phyloP scores from a whole-genome alignment of 2,329 filamentous ascomycete species.

The Trematosphaeria pertusa region DNA sequence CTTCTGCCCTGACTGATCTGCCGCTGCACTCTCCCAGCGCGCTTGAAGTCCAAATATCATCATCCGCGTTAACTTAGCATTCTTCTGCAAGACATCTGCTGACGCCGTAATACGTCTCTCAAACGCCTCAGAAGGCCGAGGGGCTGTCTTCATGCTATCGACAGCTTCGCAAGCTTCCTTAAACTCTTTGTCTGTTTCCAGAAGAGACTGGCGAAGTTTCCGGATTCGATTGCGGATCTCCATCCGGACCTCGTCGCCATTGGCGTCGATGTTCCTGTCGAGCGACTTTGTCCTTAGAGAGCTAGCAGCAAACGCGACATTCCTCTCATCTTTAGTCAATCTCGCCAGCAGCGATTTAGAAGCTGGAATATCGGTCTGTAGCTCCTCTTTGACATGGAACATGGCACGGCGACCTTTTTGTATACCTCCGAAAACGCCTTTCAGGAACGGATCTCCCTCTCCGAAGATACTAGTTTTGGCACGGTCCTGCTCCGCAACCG shows the following conservation, averaged over 20 bases:
- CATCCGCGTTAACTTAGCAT: slow-evolving; percentile 34
- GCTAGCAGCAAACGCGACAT: slow-evolving; percentile 12
- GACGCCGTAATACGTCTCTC: slow-evolving; percentile 31
- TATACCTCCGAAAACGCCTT: slow-evolving; percentile 28
- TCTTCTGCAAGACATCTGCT: slow-evolving; percentile 33
- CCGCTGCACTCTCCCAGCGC: slow-evolving; percentile 30
- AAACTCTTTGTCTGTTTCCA: slow-evolving; percentile 10
- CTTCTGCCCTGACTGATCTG: slow-evolving; percentile 16
- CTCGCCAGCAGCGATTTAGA: slow-evolving; percentile 31
- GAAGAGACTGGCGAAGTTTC: slow-evolving; percentile 3
- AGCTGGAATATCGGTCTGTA: slow-evolving; percentile 34
- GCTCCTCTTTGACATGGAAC: slow-evolving; percentile 31
- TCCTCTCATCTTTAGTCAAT: slow-evolving; percentile 33
- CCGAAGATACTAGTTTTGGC: neutral
- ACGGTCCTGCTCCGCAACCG: slow-evolving; percentile 17
- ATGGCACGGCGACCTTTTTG: slow-evolving; percentile 31
- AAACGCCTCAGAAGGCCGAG: slow-evolving; percentile 17
- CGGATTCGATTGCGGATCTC: neutral
- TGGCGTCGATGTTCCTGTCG: neutral
- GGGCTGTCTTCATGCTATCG: slow-evolving; percentile 10
- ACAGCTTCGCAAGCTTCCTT: slow-evolving; percentile 11
- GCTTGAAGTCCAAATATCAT: slow-evolving; percentile 37
- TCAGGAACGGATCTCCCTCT: slow-evolving; percentile 9
- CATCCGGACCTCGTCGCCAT: neutral
- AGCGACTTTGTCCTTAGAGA: slow-evolving; percentile 4